phyloP scores from a whole-genome alignment of 306 rosid species.

The Prunus dulcis region DNA sequence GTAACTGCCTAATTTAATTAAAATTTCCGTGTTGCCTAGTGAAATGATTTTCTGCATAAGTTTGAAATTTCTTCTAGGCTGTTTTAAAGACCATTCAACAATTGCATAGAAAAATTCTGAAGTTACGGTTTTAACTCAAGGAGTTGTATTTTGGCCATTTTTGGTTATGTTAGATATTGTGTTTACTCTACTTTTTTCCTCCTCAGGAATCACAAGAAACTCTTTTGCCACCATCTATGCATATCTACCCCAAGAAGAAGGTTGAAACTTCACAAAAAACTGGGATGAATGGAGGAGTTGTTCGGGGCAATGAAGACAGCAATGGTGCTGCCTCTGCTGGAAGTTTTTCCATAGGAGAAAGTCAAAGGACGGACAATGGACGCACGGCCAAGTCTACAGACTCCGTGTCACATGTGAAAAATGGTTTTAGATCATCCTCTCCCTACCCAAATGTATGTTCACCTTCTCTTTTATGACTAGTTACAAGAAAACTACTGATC shows the following conservation, averaged over 20 bases:
- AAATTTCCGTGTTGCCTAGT: neutral
- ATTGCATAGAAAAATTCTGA: neutral
- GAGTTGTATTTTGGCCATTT: neutral
- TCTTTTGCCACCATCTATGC: slow-evolving; percentile 78
- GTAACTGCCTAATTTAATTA: neutral
- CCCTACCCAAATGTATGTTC: slow-evolving; percentile 70
- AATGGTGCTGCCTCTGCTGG: slow-evolving; percentile 30
- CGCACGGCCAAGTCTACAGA: slow-evolving; percentile 31
- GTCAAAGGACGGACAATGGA: slow-evolving; percentile 30
- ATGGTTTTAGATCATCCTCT: slow-evolving; percentile 38
- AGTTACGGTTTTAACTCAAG: neutral
- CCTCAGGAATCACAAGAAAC: slow-evolving; percentile 80
- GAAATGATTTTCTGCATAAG: neutral
- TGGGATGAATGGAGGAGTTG: slow-evolving; percentile 47
- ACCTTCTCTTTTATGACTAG: neutral
- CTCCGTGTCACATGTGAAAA: slow-evolving; percentile 34
- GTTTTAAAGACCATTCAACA: neutral
- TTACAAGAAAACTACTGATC: neutral
- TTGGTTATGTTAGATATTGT: neutral
- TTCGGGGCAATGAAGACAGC: slow-evolving; percentile 33
- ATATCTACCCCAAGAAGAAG: slow-evolving; percentile 55
- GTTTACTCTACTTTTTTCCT: neutral
- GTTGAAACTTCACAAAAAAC: slow-evolving; percentile 46
- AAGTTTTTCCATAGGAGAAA: slow-evolving; percentile 24
- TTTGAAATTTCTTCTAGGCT: neutral